Evolutionary conservation across 805 yeast genomes (phyloP), one percentile per base, ranked within the genome.

Genomic region (Yamadazyma philogaea): DNA sequence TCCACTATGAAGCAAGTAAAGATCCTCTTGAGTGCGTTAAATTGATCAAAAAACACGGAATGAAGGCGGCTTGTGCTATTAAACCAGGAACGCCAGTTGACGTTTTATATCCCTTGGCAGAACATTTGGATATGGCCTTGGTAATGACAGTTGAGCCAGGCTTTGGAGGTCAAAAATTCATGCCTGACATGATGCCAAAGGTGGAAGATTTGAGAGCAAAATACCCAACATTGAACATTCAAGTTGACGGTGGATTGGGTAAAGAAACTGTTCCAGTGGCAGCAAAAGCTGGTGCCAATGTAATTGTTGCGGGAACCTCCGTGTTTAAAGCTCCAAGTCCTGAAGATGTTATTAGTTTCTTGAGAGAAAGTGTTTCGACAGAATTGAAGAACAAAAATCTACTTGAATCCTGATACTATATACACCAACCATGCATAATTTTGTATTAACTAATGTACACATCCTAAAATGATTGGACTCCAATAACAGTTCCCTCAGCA

Each of bases 91-190:
- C 99, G 1, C 79, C 90, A 0, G 93, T 87, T 17, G 93, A 84
- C 45, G 95, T 79, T 2, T 74, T 90, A 33, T 81, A 72, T 55
- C 90, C 87, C 21, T 67, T 87, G 46, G 91, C 83, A 19, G 83
- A 82, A 37, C 70, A 78, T 43, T 72, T 91, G 52, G 98, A 93
- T 63, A 87, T 91, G 96, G 90, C 87, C n/a, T 74, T 93, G 45
- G 84, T 93, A 33, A 93, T 91, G 98, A 93, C 99, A 2, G 98
- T 93, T 27, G 99, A 93, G 68, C 99, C 99, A 11, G 99, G 99
- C 0, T 91, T 93, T 61, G 99, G 99, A 17, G 99, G 99, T 35
- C 99, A 93, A 68, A 85, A 84, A 63, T 93, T 93, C 72, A 89
- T 87, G 96, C 70, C 80, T 15, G 87, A 81, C 45, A 90, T 91